Conservation (phyloP, 805 yeast species). For the Candida schatavii region DNA sequence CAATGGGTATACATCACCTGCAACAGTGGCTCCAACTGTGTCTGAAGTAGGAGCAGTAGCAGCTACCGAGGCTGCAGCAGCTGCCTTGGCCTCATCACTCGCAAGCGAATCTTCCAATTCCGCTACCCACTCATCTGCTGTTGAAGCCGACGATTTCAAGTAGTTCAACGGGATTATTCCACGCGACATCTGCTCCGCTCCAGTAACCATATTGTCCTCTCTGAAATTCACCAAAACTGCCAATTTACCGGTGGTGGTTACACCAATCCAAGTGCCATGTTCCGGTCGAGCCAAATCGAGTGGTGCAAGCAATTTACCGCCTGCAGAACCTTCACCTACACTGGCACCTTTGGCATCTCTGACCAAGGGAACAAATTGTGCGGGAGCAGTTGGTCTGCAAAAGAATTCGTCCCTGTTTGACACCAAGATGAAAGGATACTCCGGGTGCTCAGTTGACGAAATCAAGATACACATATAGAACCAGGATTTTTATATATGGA, state of each 20-base stretch:
- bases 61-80: background rate
- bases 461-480: constrained; percentile 75
- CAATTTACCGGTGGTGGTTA: constrained; percentile 53
- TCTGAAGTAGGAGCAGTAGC: no score
- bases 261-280: constrained; percentile 92
- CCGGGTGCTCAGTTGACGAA: constrained; percentile 64
- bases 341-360: no score
- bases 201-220: constrained; percentile 35
- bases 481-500: background rate
- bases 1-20: constrained; percentile 13
- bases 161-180: constrained; percentile 51
- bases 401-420: constrained; percentile 89
- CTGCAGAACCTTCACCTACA: no score
- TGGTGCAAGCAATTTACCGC: constrained; percentile 56
- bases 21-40: no score
- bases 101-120: constrained; percentile 17
- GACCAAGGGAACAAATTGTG: constrained; percentile 35
- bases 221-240: constrained; percentile 77
- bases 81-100: background rate
- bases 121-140: constrained; percentile 46
- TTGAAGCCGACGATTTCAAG: constrained; percentile 28
- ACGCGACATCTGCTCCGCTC: constrained; percentile 44
- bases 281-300: constrained; percentile 67
- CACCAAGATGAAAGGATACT: constrained; percentile 69
- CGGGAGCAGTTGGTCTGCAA: constrained; percentile 65